A percentile compares a stretch with the other conserved stretches of the same genome.
Evolutionary conservation across 2,329 filamentous ascomycete species (phyloP).

Genomic region (Talaromyces sp.): DNA sequence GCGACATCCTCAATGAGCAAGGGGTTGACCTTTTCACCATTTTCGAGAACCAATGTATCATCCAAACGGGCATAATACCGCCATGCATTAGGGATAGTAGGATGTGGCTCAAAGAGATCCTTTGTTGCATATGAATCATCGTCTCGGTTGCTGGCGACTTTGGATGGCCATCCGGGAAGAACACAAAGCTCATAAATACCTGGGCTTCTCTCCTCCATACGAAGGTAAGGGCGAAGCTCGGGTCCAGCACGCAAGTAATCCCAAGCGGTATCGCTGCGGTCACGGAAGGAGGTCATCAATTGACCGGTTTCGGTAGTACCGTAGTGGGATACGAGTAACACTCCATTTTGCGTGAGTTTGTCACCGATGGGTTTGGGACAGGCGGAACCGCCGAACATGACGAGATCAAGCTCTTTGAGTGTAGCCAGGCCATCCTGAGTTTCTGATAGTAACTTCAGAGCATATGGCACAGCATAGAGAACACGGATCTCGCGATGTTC

Average conservation of each 20-base stretch:
- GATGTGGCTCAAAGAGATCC: conserved; percentile 48
- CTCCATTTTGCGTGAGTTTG: not conserved
- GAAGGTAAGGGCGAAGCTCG: conserved; percentile 44
- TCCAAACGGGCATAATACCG: conserved; percentile 21
- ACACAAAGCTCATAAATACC: conserved; percentile 39
- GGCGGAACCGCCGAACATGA: not conserved
- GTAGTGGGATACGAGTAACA: conserved; percentile 51
- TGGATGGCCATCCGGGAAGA: conserved; percentile 40
- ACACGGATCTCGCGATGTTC: not conserved
- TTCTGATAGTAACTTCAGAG: conserved; percentile 5
- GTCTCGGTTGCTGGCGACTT: conserved; percentile 46
- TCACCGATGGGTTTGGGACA: not conserved
- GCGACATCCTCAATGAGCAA: conserved; percentile 22
- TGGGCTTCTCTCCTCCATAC: conserved; percentile 37
- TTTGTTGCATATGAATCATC: conserved; percentile 52
- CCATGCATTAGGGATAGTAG: conserved; percentile 36
- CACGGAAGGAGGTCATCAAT: conserved; percentile 60
- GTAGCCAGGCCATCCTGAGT: not conserved
- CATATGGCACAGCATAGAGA: conserved; percentile 14
- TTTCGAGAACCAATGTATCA: conserved; percentile 19
- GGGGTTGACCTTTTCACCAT: conserved; percentile 26
- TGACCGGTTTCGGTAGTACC: conserved; percentile 63
- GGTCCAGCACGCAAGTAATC: conserved; percentile 55
- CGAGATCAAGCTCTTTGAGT: not conserved
- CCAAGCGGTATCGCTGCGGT: conserved; percentile 57